A percentile compares a stretch with the other conserved stretches of the same genome.
These are phyloP conservation scores for Pleurotus eryngii DNA, from an alignment of 768 basidiomycete species.

Conservation along the genomic window DNA sequence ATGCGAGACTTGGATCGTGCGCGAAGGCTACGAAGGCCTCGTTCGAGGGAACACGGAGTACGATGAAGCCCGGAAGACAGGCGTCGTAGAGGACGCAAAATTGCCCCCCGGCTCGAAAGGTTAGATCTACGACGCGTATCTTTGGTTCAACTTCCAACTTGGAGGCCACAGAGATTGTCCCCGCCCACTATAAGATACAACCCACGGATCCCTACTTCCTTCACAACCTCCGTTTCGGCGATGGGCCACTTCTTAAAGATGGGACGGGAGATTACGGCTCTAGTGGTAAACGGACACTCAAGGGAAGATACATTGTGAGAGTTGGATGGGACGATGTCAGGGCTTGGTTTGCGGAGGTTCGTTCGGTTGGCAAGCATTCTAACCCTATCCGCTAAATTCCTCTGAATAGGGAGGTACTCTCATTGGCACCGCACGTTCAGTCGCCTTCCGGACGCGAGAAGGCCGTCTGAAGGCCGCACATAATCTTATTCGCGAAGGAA, in stretches of 20 bases:
- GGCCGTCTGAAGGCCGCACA: slow-evolving; percentile 86
- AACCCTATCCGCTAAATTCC: neutral
- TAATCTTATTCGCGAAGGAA: slow-evolving; percentile 94
- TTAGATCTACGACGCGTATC: slow-evolving; percentile 8
- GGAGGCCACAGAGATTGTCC: slow-evolving; percentile 2
- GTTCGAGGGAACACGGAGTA: slow-evolving; percentile 79
- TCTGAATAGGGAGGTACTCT: slow-evolving; percentile 79
- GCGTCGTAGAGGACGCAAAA: slow-evolving; percentile 20
- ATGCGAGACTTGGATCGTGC: slow-evolving; percentile 93
- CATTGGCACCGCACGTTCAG: slow-evolving; percentile 90
- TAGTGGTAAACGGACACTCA: slow-evolving; percentile 64
- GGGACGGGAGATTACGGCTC: slow-evolving; percentile 73
- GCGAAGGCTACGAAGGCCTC: slow-evolving; percentile 98
- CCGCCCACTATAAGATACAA: slow-evolving; percentile 1
- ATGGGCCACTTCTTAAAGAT: slow-evolving; percentile 71
- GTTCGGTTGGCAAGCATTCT: slow-evolving; percentile 11
- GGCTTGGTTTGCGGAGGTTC: slow-evolving; percentile 88
- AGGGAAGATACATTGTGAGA: slow-evolving; percentile 88
- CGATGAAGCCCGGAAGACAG: slow-evolving; percentile 15
- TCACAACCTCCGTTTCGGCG: slow-evolving; percentile 80
- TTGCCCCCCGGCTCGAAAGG: slow-evolving; percentile 19
- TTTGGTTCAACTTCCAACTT: slow-evolving; percentile 24
- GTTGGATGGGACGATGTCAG: slow-evolving; percentile 99
- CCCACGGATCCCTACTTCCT: slow-evolving; percentile 38
- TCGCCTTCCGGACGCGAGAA: slow-evolving; percentile 79